Base-by-base conservation (phyloP, 1,284 basidiomycete genomes). In the Marasmius tenuissimus region DNA sequence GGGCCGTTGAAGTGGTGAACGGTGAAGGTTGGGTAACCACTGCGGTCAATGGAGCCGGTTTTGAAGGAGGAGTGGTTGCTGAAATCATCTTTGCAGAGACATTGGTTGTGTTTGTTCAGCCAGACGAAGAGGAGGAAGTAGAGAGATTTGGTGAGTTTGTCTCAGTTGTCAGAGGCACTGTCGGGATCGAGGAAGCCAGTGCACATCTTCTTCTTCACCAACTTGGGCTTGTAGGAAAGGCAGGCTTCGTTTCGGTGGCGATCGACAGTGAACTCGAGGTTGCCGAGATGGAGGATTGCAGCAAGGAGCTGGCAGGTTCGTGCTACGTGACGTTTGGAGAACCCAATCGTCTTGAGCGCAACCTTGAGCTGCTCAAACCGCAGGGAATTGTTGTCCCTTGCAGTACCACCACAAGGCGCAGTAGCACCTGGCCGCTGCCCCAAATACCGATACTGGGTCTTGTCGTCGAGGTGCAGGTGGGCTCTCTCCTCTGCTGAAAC, bases 171-270 rank as follows among this genome's bases (percentile, higher is more conserved):
- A 0, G 93, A 91, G 1, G 97, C 95, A 56, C 92, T 93, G 70
- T 98, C 96, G 0, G 93, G 88, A 71, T 98, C 95, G 57, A 99
- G 86, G 76, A 99, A 97, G 35, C 98, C 90, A 0, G 96, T 98
- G 76, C 95, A 98, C 16, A 97, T 82, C 76, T 98, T 96, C 77
- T 93, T 96, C 72, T 94, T 92, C 70, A 98, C 88, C 62, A 98
- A 79, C 73, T 93, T 92, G 6, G 95, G 96, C 78, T 92, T 94
- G 85, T 96, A 96, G 0, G 94, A 93, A 53, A 99, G 81, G 0
- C 93, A 84, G n/a, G 85, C 95, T 71, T 94, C 89, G 67, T 96
- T 94, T 39, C 89, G 82, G 64, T 81, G 78, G 5, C 88, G 85
- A 73, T 96, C 94, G 62, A 92, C 82, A n/a, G 82, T 88, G 75